A percentile compares a stretch with the other conserved stretches of the same genome.
Conservation (phyloP, 2,329 filamentous ascomycete species). For the Dendrostoma leiphaemia region DNA sequence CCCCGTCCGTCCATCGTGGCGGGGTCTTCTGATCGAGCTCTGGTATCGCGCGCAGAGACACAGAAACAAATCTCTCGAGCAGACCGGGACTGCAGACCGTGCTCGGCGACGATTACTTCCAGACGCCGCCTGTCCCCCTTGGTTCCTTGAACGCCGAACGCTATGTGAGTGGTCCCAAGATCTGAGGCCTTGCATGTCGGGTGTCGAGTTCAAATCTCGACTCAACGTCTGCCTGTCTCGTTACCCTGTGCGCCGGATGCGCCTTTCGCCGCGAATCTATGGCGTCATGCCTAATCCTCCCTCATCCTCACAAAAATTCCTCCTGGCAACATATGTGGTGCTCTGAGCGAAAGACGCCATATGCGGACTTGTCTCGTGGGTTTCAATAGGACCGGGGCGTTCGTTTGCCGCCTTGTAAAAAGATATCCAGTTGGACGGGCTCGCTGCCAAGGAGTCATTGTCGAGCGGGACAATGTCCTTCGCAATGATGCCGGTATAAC, state of each 20-base stretch:
- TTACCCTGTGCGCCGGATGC: neutral
- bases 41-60: neutral
- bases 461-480: too few relatives aligned
- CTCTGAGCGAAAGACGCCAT: neutral
- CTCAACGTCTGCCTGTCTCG: neutral
- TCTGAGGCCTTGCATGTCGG: neutral
- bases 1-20: neutral
- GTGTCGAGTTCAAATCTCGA: neutral
- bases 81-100: neutral
- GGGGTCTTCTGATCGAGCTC: neutral
- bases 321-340: neutral
- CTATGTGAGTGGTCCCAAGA: neutral
- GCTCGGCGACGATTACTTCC: neutral
- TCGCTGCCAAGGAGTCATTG: too few relatives aligned
- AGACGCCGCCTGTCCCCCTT: neutral
- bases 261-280: neutral
- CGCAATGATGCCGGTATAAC: too few relatives aligned
- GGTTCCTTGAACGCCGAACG: neutral
- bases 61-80: neutral
- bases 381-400: neutral
- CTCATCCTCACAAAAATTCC: neutral
- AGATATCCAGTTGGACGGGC: neutral
- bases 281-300: neutral
- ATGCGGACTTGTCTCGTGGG: neutral
- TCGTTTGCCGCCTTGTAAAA: neutral